Base-by-base conservation (phyloP, 495 filamentous ascomycete genomes). In the Rhypophila decipiens region DNA sequence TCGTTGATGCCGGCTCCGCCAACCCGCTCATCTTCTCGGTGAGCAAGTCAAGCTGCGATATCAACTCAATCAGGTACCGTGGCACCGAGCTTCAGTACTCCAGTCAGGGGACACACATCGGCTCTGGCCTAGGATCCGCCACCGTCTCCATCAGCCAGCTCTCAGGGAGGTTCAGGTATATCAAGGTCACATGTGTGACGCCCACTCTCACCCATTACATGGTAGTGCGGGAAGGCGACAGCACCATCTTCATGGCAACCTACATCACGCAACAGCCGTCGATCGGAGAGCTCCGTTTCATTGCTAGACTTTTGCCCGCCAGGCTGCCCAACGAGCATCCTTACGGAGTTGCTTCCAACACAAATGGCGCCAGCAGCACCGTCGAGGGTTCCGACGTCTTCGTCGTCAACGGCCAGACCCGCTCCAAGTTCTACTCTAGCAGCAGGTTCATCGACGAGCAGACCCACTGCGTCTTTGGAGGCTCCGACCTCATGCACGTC, bases 391-490 rank as follows among this genome's bases (percentile, higher is more conserved):
- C 74, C 0, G 81, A 85, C 49, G 80, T 85, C 55, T 84, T 74
- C 53, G 39, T 79, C 27, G 77, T 84, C 29, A 56, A 72, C 50
- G 77, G 79, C 11, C 67, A 84, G 53, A 84, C 82, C 0, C 76
- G 82, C 20, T 78, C 74, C 60, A 85, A 85, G 60, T 85, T 85
- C 68, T 85, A 82, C 65, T 83, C 78, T 13, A 79, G 76, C 52
- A 67, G 80, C 12, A 69, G 78, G 1, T 84, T 84, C 63, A 84
- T 85, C 63, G 82, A 85, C 56, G 80, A 85, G 51, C 65, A 78
- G 11, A 70, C 73, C 7, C 79, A 84, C 52, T 85, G 82, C 64
- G 73, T 78, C 1, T 71, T 66, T 23, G 69, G 71, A 20, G 63
- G 63, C 43, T 55, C 59, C 34, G 70, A 72, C 35, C 63, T 70